Conservation (phyloP, 306 rosid genomes). For the Fragaria vesca region DNA sequence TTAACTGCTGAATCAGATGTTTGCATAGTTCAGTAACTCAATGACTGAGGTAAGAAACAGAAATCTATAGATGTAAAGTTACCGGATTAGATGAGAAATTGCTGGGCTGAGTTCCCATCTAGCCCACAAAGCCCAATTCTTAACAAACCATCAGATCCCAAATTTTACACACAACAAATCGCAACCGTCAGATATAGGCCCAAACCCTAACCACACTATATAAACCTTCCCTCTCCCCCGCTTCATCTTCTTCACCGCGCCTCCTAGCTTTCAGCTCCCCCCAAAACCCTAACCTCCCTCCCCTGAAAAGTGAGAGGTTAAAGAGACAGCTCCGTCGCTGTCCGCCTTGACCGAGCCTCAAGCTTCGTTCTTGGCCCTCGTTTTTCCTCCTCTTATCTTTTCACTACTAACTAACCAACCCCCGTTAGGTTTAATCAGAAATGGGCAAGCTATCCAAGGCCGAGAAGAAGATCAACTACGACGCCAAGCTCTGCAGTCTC, state of each 20-base stretch:
- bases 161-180: too few relatives aligned
- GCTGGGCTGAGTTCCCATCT: too few relatives aligned
- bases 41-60: neutral
- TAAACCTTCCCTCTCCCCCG: neutral
- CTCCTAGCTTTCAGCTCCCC: slow-evolving; percentile 18
- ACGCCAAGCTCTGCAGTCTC: slow-evolving; percentile 66
- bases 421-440: neutral
- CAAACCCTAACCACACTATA: neutral
- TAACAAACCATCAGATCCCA: too few relatives aligned
- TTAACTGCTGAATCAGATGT: slow-evolving; percentile 50
- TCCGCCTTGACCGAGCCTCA: slow-evolving; percentile 62
- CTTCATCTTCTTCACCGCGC: neutral
- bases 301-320: slow-evolving; percentile 40
- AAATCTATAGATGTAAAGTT: neutral
- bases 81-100: too few relatives aligned
- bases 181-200: too few relatives aligned
- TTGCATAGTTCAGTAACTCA: slow-evolving; percentile 21
- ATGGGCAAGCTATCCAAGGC: slow-evolving; percentile 77
- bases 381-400: slow-evolving; percentile 18
- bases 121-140: too few relatives aligned
- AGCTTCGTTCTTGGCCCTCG: slow-evolving; percentile 71
- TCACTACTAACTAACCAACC: neutral
- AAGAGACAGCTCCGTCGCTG: slow-evolving; percentile 67
- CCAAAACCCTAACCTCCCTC: neutral
- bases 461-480: slow-evolving; percentile 74